A percentile compares a stretch with the other conserved stretches of the same genome.
Evolutionary conservation across 2,329 filamentous ascomycete genomes (phyloP).

Genomic region (Xylariaceae sp.): DNA sequence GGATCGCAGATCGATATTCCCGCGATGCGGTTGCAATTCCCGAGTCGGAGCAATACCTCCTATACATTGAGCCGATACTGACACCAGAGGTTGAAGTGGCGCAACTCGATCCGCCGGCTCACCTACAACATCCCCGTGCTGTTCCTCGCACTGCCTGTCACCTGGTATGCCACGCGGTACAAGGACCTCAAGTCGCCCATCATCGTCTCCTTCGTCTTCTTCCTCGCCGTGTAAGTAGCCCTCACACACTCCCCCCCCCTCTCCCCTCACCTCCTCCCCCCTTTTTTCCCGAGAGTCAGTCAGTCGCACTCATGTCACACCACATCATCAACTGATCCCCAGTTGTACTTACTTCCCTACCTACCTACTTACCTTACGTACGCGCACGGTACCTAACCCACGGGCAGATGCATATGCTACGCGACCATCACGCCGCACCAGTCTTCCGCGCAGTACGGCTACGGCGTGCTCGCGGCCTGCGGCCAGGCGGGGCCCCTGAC

Average conservation of each 20-base stretch:
- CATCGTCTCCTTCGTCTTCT: conserved; percentile 37
- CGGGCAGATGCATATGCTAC: conserved; percentile 41
- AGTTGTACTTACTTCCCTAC: no score
- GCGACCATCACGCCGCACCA: conserved; percentile 34
- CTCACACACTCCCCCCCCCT: background rate
- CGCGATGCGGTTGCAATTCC: no score
- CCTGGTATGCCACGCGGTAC: conserved; percentile 36
- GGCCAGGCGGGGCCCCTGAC: conserved; percentile 43
- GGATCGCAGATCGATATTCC: no score
- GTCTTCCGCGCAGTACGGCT: conserved; percentile 37
- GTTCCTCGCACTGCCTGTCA: conserved; percentile 34
- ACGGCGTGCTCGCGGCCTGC: conserved; percentile 39
- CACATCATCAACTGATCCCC: no score
- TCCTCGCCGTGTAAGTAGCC: conserved; percentile 37
- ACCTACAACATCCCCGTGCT: conserved; percentile 34
- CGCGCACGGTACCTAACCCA: no score
- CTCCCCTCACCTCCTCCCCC: background rate
- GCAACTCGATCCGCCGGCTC: conserved; percentile 40
- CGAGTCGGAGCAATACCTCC: no score
- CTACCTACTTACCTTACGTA: no score
- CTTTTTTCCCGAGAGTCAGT: background rate
- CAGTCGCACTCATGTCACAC: no score
- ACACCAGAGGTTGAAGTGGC: no score
- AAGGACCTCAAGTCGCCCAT: conserved; percentile 42
- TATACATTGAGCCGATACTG: no score